Evolutionary conservation across 2,329 filamentous ascomycete genomes (phyloP), one percentile per base, ranked within the genome.

Genomic region (Calonectria pteridis): DNA sequence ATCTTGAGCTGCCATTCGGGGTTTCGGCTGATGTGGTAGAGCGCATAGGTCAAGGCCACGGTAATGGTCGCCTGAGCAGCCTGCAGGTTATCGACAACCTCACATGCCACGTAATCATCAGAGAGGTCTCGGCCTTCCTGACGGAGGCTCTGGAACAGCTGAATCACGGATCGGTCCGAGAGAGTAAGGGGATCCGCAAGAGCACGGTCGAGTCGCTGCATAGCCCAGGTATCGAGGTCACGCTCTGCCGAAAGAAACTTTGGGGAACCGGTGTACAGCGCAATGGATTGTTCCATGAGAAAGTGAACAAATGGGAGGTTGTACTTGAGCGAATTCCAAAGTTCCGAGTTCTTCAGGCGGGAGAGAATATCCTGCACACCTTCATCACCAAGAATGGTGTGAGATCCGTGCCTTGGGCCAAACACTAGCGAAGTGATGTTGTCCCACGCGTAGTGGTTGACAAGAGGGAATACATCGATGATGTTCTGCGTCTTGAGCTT

Each of bases 1-100:
- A 66, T 51, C 46, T 37, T 51, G 33, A 23, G 33, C n/a, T 66
- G 63, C 63, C 63, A 66, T 40, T 66, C 46, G 14, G 63, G 31
- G 63, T 66, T 66, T 29, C 63, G 63, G 26, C 63, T 66, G 9
- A 66, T 35, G 31, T 66, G 63, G 31, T 66, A 66, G 31, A 66
- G 28, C 9, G 33, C 63, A 53, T 66, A 66, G 5, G 63, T 66
- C 46, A 66, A n/a, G 6, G 63, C 63, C 33, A 66, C 63, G 6
- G 63, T 66, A 10, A 66, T 51, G 11, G 63, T 66, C 7, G 63
- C 63, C 13, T 66, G 63, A 13, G 63, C 63, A 3, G 63, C 63
- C 16, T 66, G 63, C 31, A 66, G 18, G 31, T 66, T 66, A 18
- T 66, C 63, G 3, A 66, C 49, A 20, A 66, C 63, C 16, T 66